Percentiles rank a stretch among this genome's conserved stretches.
These are phyloP conservation scores for Cercophora newfieldiana DNA, from an alignment of 495 filamentous ascomycete genomes.

Conservation along the genomic window DNA sequence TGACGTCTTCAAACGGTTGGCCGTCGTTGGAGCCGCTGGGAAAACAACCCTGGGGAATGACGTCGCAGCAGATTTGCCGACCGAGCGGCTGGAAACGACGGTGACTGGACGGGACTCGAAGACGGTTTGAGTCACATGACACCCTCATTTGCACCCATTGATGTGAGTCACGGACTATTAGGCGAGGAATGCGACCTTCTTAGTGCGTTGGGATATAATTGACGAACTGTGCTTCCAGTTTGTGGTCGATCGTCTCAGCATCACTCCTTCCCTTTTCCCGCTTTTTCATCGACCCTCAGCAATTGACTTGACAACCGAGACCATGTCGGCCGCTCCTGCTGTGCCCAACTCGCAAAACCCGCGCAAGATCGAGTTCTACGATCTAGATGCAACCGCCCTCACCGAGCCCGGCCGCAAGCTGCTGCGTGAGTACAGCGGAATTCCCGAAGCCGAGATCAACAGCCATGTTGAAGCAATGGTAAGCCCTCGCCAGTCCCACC, in stretches of 20 bases:
- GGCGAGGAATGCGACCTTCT: neutral
- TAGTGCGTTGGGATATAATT: neutral
- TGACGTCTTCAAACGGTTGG: slow-evolving; percentile 15
- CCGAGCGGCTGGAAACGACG: neutral
- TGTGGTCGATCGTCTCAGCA: too few relatives aligned
- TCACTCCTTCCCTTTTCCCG: neutral
- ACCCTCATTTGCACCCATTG: neutral
- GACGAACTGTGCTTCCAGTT: too few relatives aligned
- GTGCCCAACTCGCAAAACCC: neutral
- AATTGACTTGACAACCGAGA: neutral
- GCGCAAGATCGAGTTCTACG: slow-evolving; percentile 9
- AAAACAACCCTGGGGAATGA: neutral
- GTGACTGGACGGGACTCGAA: neutral
- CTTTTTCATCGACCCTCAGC: neutral
- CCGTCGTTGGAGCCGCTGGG: slow-evolving; percentile 5
- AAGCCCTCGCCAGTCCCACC: neutral
- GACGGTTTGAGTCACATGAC: neutral
- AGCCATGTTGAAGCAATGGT: slow-evolving; percentile 10
- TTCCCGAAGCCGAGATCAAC: slow-evolving; percentile 10
- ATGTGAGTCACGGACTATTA: neutral
- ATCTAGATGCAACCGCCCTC: slow-evolving; percentile 1
- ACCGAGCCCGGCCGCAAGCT: neutral
- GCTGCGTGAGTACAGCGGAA: slow-evolving; percentile 12
- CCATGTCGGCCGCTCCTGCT: neutral
- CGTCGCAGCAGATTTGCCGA: neutral